Evolutionary conservation across 768 basidiomycete genomes (phyloP).

Genomic region (Russula compacta): DNA sequence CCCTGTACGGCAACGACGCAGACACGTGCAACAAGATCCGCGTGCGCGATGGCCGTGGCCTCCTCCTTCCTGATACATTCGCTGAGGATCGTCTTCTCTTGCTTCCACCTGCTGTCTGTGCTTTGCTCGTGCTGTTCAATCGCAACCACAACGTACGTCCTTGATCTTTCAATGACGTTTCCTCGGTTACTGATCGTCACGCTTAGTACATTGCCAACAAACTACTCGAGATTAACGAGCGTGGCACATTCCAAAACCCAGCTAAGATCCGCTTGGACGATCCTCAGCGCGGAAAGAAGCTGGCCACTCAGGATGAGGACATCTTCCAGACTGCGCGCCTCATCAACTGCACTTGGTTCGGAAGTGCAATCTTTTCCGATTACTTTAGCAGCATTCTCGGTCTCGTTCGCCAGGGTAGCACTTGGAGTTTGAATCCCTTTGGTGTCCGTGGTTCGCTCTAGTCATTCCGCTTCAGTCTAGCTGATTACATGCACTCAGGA

Average conservation of each 20-base stretch:
- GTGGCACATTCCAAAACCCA: conserved; percentile 53
- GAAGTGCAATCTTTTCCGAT: conserved; percentile 67
- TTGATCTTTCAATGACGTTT: not conserved
- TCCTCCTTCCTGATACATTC: conserved; percentile 62
- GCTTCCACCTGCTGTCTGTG: conserved; percentile 70
- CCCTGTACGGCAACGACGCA: conserved; percentile 71
- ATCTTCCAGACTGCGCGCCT: conserved; percentile 79
- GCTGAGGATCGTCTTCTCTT: conserved; percentile 71
- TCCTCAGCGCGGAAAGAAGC: conserved; percentile 25
- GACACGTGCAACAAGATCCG: conserved; percentile 48
- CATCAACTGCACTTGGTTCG: conserved; percentile 78
- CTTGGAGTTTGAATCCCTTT: conserved; percentile 73
- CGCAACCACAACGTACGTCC: conserved; percentile 76
- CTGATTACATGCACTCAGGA: conserved; percentile 34
- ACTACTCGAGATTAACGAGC: conserved; percentile 74
- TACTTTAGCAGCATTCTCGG: conserved; percentile 78
- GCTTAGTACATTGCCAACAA: conserved; percentile 71
- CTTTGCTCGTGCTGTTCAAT: conserved; percentile 75
- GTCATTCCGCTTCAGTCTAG: not conserved
- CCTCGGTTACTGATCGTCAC: not conserved
- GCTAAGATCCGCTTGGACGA: conserved; percentile 30
- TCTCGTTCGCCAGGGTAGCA: conserved; percentile 63
- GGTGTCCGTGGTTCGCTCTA: conserved; percentile 33
- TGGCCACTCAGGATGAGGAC: conserved; percentile 35
- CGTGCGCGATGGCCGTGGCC: conserved; percentile 52